These are phyloP conservation scores for Stagonosporopsis rhizophila DNA, from an alignment of 2,329 filamentous ascomycete species.

Conservation along the genomic window DNA sequence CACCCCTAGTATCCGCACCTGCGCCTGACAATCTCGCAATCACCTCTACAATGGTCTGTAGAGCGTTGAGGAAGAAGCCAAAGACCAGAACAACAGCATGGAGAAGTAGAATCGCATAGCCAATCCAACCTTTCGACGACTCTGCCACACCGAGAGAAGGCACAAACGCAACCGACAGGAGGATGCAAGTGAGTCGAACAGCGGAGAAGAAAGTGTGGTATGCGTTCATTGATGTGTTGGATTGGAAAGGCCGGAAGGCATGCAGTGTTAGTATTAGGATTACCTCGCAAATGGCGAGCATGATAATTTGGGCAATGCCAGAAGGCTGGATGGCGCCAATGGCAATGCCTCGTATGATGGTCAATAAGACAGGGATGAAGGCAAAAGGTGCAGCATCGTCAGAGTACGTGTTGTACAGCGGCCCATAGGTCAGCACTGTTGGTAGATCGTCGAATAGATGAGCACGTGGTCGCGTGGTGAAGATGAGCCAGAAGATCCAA, in stretches of 20 bases:
- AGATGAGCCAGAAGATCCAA: conserved; percentile 84
- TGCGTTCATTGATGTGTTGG: conserved; percentile 94
- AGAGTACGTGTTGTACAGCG: conserved; percentile 96
- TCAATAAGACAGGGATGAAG: conserved; percentile 83
- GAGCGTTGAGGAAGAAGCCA: conserved; percentile 89
- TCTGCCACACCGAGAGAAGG: conserved; percentile 81
- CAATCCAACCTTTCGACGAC: conserved; percentile 89
- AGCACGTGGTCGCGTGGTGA: conserved; percentile 79
- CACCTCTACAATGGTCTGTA: conserved; percentile 91
- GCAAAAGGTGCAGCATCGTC: conserved; percentile 92
- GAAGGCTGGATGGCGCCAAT: conserved; percentile 93
- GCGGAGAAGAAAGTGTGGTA: conserved; percentile 87
- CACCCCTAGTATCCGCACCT: conserved; percentile 79
- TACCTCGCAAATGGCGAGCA: conserved; percentile 93
- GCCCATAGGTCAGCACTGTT: conserved; percentile 87
- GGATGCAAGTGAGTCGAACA: conserved; percentile 72
- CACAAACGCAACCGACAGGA: conserved; percentile 71
- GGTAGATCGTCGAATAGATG: conserved; percentile 92
- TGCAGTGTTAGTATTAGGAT: conserved; percentile 86
- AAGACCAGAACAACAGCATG: conserved; percentile 87
- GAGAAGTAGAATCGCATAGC: conserved; percentile 86
- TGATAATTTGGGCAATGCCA: conserved; percentile 89
- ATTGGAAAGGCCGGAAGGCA: conserved; percentile 88
- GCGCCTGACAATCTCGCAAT: conserved; percentile 81
- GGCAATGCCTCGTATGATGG: conserved; percentile 83